phyloP scores from a whole-genome alignment of 768 basidiomycete species.

The Serendipita indica region DNA sequence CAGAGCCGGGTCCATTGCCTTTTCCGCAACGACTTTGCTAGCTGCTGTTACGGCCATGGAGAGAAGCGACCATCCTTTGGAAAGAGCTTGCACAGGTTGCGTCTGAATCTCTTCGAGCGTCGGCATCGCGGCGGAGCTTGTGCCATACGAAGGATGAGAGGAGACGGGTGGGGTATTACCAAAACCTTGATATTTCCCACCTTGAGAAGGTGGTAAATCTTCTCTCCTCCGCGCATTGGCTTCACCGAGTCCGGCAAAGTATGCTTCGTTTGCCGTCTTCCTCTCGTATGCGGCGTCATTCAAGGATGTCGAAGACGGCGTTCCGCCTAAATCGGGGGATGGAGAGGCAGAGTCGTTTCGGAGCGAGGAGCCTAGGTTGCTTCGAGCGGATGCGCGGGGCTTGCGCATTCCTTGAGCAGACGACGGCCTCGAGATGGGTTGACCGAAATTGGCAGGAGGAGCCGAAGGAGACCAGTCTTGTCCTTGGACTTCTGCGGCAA shows the following conservation, averaged over 20 bases:
- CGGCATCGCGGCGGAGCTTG: constrained; percentile 72
- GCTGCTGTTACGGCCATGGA: constrained; percentile 73
- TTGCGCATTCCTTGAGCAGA: constrained; percentile 78
- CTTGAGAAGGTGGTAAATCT: constrained; percentile 82
- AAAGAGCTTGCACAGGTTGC: constrained; percentile 70
- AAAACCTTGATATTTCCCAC: constrained; percentile 87
- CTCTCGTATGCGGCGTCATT: constrained; percentile 33
- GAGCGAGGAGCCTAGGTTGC: constrained; percentile 30
- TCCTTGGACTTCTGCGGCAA: constrained; percentile 61
- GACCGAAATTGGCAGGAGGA: constrained; percentile 37
- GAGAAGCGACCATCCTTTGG: constrained; percentile 95
- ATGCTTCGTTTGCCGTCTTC: constrained; percentile 72
- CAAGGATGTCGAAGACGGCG: constrained; percentile 24
- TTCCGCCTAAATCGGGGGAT: constrained; percentile 33
- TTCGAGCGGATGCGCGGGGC: constrained; percentile 57
- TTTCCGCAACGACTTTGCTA: constrained; percentile 59
- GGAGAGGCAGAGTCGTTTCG: constrained; percentile 46
- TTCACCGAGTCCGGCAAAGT: constrained; percentile 70
- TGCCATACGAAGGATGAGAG: constrained; percentile 49
- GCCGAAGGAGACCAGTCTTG: constrained; percentile 65
- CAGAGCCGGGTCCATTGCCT: constrained; percentile 64
- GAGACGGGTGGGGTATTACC: constrained; percentile 56
- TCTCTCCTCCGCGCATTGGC: constrained; percentile 65
- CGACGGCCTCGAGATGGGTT: constrained; percentile 37
- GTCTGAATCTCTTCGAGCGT: constrained; percentile 68